phyloP scores from a whole-genome alignment of 495 filamentous ascomycete species.

The Neurospora hispaniola region DNA sequence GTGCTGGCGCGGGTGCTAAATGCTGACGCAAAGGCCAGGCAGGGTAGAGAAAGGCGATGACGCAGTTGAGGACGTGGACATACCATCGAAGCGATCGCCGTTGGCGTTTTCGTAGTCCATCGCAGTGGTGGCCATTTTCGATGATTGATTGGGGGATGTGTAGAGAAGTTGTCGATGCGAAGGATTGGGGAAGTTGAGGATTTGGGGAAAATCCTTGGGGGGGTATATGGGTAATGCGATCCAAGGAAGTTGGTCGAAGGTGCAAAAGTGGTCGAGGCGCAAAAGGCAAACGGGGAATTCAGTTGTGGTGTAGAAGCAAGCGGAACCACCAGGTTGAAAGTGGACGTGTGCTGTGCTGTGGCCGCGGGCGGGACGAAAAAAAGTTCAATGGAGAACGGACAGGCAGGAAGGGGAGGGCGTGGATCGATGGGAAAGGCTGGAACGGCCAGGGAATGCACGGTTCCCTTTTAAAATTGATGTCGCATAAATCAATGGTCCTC shows the following conservation, averaged over 20 bases:
- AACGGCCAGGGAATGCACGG: background rate
- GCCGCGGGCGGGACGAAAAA: background rate
- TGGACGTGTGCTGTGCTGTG: background rate
- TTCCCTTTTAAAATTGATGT: background rate
- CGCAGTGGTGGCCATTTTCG: conserved; percentile 40
- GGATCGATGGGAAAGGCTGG: background rate
- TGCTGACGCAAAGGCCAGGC: background rate
- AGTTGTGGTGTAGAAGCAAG: background rate
- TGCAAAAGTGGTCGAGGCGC: background rate
- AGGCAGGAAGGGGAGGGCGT: background rate
- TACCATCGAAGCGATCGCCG: conserved; percentile 74
- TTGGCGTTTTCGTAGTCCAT: conserved; percentile 85
- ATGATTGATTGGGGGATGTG: conserved; percentile 8
- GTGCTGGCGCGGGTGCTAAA: background rate
- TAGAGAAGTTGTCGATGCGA: background rate
- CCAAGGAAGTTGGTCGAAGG: background rate
- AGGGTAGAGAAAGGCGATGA: background rate
- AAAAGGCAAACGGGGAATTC: background rate
- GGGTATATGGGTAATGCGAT: conserved; percentile 10
- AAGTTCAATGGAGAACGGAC: background rate
- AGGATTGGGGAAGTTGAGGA: background rate
- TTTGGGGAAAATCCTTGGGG: conserved; percentile 11
- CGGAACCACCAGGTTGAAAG: background rate
- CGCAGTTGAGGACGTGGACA: conserved; percentile 19
- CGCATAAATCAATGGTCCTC: background rate